Conservation (phyloP, 352 stramenopile genomes). For the Pythium monospermum region DNA sequence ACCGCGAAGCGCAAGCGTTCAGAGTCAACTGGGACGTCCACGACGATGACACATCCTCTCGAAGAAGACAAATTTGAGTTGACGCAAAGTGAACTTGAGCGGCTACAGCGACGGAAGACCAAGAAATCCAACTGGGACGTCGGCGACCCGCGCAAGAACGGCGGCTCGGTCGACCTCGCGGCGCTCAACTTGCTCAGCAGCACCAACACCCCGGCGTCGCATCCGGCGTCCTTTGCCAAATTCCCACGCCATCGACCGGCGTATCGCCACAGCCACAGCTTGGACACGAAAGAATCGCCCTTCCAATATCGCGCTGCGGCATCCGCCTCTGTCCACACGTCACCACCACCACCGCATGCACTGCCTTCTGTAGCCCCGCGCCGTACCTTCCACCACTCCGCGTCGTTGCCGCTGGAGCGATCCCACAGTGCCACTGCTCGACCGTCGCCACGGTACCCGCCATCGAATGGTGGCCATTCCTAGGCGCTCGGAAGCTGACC, state of each 20-base stretch:
- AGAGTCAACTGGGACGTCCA: neutral
- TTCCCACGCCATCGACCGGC: conserved; percentile 45
- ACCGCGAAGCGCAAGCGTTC: neutral
- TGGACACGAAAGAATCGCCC: conserved; percentile 45
- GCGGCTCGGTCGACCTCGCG: conserved; percentile 14
- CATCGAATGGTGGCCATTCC: no score
- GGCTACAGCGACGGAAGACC: conserved; percentile 55
- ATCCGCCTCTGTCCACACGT: neutral
- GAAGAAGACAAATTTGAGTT: conserved; percentile 14
- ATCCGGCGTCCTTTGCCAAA: conserved; percentile 48
- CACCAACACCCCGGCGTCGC: conserved; percentile 27
- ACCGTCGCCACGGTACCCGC: neutral
- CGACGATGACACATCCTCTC: neutral
- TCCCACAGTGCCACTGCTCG: neutral
- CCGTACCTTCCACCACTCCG: conserved; percentile 11
- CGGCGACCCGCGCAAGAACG: conserved; percentile 49
- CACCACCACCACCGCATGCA: neutral
- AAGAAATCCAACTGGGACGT: conserved; percentile 83
- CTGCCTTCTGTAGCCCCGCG: neutral
- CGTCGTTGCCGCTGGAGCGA: conserved; percentile 10
- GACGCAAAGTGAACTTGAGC: conserved; percentile 52
- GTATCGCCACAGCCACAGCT: conserved; percentile 62
- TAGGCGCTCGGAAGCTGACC: no score
- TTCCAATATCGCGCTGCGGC: conserved; percentile 23
- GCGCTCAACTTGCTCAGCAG: conserved; percentile 18